Percentiles rank a stretch among this genome's conserved stretches.
These are phyloP conservation scores for Saccharomycopsis crataegensis DNA, from an alignment of 1,139 yeast species.

Conservation along the genomic window DNA sequence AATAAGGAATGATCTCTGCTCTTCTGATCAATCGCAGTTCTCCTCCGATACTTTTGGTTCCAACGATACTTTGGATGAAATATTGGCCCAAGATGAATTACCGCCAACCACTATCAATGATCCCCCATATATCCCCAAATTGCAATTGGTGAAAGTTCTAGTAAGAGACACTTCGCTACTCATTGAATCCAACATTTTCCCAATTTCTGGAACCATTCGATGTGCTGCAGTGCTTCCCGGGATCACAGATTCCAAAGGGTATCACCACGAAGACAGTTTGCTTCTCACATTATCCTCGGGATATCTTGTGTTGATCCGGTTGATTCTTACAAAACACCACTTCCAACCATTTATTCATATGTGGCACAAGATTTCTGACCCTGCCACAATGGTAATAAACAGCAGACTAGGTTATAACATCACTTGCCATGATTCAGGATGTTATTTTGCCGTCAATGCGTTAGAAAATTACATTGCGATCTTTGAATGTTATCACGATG, in stretches of 20 bases:
- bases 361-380: conserved; percentile 4
- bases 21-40: neutral
- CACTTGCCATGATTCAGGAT: conserved; percentile 5
- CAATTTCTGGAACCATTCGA: conserved; percentile 4
- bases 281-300: conserved; percentile 7
- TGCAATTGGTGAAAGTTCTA: conserved; percentile 3
- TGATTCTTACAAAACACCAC: neutral
- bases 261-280: conserved; percentile 6
- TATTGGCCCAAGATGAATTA: conserved; percentile 5
- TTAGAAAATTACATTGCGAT: conserved; percentile 3
- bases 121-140: neutral
- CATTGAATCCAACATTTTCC: conserved; percentile 5
- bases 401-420: conserved; percentile 1
- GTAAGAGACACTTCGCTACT: conserved; percentile 8
- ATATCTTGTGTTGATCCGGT: conserved; percentile 3
- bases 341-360: neutral
- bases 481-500: neutral
- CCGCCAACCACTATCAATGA: neutral
- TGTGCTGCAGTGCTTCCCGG: conserved; percentile 5
- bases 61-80: conserved; percentile 13
- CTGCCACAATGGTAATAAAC: neutral
- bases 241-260: neutral
- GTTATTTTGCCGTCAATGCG: conserved; percentile 2
- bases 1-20: neutral
- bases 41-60: conserved; percentile 9